Conservation (phyloP, 768 basidiomycete genomes). For the Phanerochaete carnosa region DNA sequence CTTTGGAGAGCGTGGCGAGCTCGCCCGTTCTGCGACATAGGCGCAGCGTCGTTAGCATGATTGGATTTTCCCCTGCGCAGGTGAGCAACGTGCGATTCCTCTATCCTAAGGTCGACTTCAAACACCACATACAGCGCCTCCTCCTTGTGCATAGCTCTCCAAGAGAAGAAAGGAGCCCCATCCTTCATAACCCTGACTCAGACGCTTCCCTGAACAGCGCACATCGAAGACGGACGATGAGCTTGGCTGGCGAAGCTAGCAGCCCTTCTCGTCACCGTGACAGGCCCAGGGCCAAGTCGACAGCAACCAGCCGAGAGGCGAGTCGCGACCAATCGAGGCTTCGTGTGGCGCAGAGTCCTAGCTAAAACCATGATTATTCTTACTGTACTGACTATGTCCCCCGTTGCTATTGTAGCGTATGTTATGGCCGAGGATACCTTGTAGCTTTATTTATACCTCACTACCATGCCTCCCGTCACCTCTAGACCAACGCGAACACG, state of each 20-base stretch:
- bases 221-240: conserved; percentile 20
- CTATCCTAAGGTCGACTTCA: not conserved
- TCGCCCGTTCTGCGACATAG: conserved; percentile 45
- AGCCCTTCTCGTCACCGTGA: not conserved
- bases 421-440: not conserved
- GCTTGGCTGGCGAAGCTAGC: conserved; percentile 18
- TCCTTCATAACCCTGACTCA: conserved; percentile 16
- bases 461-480: not conserved
- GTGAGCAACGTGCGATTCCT: conserved; percentile 29
- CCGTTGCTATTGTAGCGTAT: not conserved
- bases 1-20: conserved; percentile 16
- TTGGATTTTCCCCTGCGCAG: conserved; percentile 76
- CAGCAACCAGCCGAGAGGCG: conserved; percentile 6
- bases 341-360: not conserved
- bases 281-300: not conserved
- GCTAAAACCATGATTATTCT: not conserved
- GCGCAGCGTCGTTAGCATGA: conserved; percentile 55
- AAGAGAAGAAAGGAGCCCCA: conserved; percentile 33
- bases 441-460: not conserved
- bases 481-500: not conserved
- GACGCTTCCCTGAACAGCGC: conserved; percentile 17
- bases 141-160: conserved; percentile 66
- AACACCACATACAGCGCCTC: conserved; percentile 42
- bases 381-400: no score
- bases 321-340: conserved; percentile 2